Base-by-base conservation (phyloP, 164 flowering plant species). In the Stephania japonica region DNA sequence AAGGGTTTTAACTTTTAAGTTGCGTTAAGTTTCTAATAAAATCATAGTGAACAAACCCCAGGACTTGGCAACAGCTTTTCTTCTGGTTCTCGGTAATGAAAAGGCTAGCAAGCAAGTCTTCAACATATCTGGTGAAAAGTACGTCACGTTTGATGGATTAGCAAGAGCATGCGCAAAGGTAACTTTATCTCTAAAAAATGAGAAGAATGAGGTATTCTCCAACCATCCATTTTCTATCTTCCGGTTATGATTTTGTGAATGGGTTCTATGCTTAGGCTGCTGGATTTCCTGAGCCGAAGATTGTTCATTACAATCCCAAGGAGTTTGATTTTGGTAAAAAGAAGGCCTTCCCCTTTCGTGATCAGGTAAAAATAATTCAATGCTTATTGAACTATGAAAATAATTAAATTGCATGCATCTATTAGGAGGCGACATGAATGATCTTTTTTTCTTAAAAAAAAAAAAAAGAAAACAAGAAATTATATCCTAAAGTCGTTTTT, bases 121-220 rank as follows among this genome's bases (percentile, higher is more conserved):
- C 81, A 95, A 95, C 84, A 95, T 95, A 27, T 88, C 99, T 1
- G 98, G 99, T 47, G 94, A 90, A 0, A 93, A 87, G 78, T 95
- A 95, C 74, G 97, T 95, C 53, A 93, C 97, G 8, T 93, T 95
- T 79, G 96, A 91, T 78, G 98, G 99, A 63, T 80, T 95, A 80
- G 97, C 99, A 56, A 91, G 65, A 76, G 99, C 99, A 7, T 95
- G 98, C 68, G 99, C 98, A 0, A 91, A 95, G 97, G 98, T 95
- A 84, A 78, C 38, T 32, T 32, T 18, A 47, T 43, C 42, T 8
- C 6, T 19, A 5, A 71, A 71, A 38, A 47, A 21, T 32, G 10
- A 19, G 50, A 24, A 41, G 38, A 59, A 19, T 32, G 18, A 56
- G 21, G 18, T 56, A 56, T 56, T 16, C n/a, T 56, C 5, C 50